Conservation (phyloP, 108 stramenopile species). For the Bacterosira constricta region DNA sequence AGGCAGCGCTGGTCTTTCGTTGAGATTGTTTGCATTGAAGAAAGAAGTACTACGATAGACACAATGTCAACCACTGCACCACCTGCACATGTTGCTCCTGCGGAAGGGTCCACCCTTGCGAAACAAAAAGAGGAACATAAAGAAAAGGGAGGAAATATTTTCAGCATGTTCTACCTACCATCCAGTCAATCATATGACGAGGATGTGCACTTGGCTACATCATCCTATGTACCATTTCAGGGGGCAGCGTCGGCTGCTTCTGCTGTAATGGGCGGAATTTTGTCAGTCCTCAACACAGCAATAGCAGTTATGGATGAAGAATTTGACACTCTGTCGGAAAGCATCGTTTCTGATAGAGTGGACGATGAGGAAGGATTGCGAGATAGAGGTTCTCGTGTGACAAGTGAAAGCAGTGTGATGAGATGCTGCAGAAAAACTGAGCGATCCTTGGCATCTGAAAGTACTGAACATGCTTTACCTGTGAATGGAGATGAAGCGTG, state of each 20-base stretch:
- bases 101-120: too few relatives aligned
- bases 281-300: conserved; percentile 22
- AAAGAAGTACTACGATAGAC: too few relatives aligned
- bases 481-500: neutral
- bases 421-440: neutral
- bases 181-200: neutral
- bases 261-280: conserved; percentile 22
- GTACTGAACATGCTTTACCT: neutral
- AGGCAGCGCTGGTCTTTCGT: too few relatives aligned
- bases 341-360: neutral
- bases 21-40: too few relatives aligned
- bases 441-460: neutral
- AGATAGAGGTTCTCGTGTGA: neutral
- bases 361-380: neutral
- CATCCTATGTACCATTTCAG: neutral
- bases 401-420: neutral
- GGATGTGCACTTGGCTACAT: neutral
- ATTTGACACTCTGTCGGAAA: conserved; percentile 2
- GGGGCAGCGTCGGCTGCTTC: conserved; percentile 20
- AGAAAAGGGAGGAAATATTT: neutral
- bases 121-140: neutral
- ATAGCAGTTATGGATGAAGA: conserved; percentile 32
- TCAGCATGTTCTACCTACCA: neutral
- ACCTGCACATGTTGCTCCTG: too few relatives aligned
- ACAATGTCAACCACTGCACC: too few relatives aligned